Evolutionary conservation across 192 early-diverging fungal genomes (phyloP).

Genomic region (Kickxella alabastrina): DNA sequence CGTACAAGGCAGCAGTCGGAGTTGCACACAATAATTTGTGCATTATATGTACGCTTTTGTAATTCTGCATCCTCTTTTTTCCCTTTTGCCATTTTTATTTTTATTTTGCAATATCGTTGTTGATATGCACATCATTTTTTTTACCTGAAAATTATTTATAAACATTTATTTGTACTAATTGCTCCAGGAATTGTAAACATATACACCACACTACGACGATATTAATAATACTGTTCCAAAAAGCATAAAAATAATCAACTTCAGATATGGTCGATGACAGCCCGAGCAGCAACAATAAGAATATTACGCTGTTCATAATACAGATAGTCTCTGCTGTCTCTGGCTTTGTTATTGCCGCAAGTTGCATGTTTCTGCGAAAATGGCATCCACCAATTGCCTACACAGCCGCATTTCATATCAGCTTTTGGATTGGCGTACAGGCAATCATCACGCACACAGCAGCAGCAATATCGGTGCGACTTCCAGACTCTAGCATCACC

Average conservation of each 20-base stretch:
- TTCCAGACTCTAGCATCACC: slow-evolving; percentile 22
- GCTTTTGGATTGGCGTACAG: slow-evolving; percentile 49
- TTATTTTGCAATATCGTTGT: neutral
- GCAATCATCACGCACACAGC: slow-evolving; percentile 45
- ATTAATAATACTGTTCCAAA: neutral
- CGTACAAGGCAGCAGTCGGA: too few relatives aligned
- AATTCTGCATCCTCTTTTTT: slow-evolving; percentile 1
- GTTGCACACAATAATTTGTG: too few relatives aligned
- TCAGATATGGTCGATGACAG: slow-evolving; percentile 28
- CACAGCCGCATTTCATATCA: slow-evolving; percentile 44
- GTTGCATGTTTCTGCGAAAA: slow-evolving; percentile 39
- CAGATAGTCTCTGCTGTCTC: slow-evolving; percentile 43
- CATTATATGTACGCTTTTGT: neutral
- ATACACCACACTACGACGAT: too few relatives aligned
- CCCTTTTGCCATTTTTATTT: neutral
- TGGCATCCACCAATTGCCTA: slow-evolving; percentile 48
- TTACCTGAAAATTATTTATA: too few relatives aligned
- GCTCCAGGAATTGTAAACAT: too few relatives aligned
- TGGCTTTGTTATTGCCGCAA: slow-evolving; percentile 38
- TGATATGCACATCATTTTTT: neutral
- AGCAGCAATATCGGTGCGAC: slow-evolving; percentile 40
- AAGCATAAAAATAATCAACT: neutral
- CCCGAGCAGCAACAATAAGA: slow-evolving; percentile 25
- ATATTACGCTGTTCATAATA: slow-evolving; percentile 39
- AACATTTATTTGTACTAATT: neutral